phyloP scores from a whole-genome alignment of 106 monocot species.

The Phalaenopsis equestris region DNA sequence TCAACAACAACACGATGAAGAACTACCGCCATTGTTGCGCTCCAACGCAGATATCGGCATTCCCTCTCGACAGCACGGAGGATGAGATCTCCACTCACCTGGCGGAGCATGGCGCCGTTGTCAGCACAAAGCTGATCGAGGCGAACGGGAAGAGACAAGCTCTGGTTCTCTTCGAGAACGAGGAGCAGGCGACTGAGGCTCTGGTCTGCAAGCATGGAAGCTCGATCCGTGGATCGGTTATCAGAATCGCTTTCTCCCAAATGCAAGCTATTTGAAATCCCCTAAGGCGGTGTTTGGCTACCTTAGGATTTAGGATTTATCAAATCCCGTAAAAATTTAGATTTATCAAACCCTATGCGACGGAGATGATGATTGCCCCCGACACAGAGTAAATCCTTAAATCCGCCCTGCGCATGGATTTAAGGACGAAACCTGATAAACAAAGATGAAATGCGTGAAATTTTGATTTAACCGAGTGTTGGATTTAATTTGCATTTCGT shows the following conservation, averaged over 20 bases:
- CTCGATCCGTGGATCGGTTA: constrained; percentile 37
- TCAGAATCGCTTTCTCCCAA: constrained; percentile 88
- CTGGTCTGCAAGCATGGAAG: constrained; percentile 81
- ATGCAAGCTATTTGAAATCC: constrained; percentile 51
- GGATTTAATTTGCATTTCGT: too few relatives aligned
- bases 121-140: constrained; percentile 62
- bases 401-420: too few relatives aligned
- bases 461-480: too few relatives aligned
- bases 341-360: too few relatives aligned
- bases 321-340: too few relatives aligned
- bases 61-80: constrained; percentile 57
- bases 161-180: constrained; percentile 56
- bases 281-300: neutral
- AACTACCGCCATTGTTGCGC: constrained; percentile 71
- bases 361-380: too few relatives aligned
- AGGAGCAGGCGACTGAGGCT: constrained; percentile 80
- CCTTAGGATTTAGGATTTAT: too few relatives aligned
- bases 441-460: too few relatives aligned
- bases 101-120: constrained; percentile 55
- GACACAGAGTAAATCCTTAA: too few relatives aligned
- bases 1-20: constrained; percentile 51
- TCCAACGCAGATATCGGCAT: constrained; percentile 68
- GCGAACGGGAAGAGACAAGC: constrained; percentile 81
- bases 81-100: constrained; percentile 56
- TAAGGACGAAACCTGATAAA: too few relatives aligned